Conservation (phyloP, 164 flowering plant genomes). For the Echeveria elegans region DNA sequence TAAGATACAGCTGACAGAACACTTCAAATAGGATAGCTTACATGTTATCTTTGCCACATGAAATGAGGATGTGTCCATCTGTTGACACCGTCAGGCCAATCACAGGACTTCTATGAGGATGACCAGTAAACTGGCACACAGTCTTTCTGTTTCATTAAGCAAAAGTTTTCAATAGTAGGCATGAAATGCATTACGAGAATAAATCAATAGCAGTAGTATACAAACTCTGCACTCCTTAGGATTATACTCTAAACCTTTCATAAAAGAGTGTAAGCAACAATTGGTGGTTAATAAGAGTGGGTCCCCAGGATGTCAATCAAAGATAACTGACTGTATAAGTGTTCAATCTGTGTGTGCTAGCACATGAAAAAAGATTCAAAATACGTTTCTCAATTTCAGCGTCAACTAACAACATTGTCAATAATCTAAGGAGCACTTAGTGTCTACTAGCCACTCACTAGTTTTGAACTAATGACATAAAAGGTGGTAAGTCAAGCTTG, state of each 20-base stretch:
- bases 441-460: background rate
- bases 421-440: no score
- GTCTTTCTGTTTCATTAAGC: constrained; percentile 35
- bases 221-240: no score
- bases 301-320: no score
- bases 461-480: background rate
- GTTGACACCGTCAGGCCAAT: constrained; percentile 80
- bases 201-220: background rate
- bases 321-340: no score
- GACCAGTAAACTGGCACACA: constrained; percentile 83
- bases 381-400: background rate
- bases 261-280: background rate
- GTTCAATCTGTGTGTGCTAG: no score
- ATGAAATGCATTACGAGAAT: background rate
- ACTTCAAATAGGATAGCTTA: constrained; percentile 22
- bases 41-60: constrained; percentile 95
- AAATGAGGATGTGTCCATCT: constrained; percentile 80
- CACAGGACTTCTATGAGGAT: constrained; percentile 85
- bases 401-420: background rate
- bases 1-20: background rate
- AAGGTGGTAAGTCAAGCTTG: background rate
- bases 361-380: no score
- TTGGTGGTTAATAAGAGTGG: no score
- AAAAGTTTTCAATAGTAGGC: background rate
- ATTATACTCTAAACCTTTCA: no score